Evolutionary conservation across 208 protist genomes (phyloP).

Genomic region (Leishmania lainsoni): DNA sequence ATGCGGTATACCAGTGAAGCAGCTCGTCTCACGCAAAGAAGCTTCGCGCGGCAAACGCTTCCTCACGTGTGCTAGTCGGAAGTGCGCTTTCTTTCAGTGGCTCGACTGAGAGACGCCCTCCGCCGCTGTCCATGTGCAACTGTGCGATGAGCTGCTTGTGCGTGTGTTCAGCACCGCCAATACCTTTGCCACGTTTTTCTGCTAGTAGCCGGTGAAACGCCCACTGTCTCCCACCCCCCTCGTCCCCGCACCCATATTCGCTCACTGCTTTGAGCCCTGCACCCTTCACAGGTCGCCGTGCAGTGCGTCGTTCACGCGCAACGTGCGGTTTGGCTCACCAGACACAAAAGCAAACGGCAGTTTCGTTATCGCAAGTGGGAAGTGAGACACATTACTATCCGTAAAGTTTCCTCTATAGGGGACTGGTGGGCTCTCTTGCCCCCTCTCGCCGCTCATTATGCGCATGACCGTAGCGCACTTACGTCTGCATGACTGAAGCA

Average conservation of each 20-base stretch:
- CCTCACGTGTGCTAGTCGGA: constrained; percentile 62
- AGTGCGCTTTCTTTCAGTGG: constrained; percentile 88
- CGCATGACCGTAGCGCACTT: neutral
- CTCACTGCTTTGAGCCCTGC: neutral
- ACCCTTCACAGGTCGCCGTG: neutral
- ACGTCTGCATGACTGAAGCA: neutral
- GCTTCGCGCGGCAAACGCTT: constrained; percentile 71
- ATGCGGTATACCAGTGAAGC: constrained; percentile 66
- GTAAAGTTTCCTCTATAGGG: neutral
- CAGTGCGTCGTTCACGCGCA: neutral
- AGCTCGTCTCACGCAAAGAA: constrained; percentile 78
- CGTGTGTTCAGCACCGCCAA: neutral
- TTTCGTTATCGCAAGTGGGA: neutral
- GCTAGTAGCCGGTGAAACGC: neutral
- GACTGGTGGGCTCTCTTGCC: neutral
- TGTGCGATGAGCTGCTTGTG: neutral
- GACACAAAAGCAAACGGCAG: neutral
- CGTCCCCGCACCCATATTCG: neutral
- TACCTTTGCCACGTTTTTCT: neutral
- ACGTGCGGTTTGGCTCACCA: neutral
- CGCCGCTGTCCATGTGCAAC: neutral
- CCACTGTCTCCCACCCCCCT: neutral
- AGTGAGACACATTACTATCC: neutral
- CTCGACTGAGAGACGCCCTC: constrained; percentile 37
- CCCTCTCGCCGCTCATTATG: neutral